These are phyloP conservation scores for Coelastrella sp. DNA, from an alignment of 139 green algal species.

Conservation along the genomic window DNA sequence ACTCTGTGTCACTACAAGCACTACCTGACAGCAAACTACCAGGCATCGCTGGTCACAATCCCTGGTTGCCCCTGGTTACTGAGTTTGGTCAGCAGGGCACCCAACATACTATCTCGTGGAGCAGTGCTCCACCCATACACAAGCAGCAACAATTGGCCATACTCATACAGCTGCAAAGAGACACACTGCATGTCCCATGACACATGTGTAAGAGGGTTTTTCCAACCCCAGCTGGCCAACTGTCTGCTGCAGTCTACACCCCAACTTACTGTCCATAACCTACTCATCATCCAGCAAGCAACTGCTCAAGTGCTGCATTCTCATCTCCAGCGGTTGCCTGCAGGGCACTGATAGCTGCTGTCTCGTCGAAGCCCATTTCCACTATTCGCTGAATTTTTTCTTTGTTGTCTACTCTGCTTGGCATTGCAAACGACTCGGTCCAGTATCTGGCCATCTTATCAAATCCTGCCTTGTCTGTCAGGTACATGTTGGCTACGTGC, in stretches of 20 bases:
- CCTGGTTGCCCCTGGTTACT: no score
- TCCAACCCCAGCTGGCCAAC: no score
- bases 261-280: background rate
- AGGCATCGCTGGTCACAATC: no score
- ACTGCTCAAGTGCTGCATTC: slow-evolving; percentile 80
- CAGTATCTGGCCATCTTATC: slow-evolving; percentile 74
- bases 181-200: no score
- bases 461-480: slow-evolving; percentile 73
- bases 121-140: no score
- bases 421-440: slow-evolving; percentile 67
- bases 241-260: background rate
- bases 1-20: no score
- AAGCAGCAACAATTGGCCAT: no score
- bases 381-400: slow-evolving; percentile 59
- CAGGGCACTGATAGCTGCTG: slow-evolving; percentile 67
- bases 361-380: slow-evolving; percentile 88
- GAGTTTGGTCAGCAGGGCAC: no score
- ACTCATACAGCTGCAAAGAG: no score
- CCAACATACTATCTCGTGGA: no score
- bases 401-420: slow-evolving; percentile 27
- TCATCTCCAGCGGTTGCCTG: slow-evolving; percentile 72
- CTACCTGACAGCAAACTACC: no score
- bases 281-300: slow-evolving; percentile 62
- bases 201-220: no score
- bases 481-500: slow-evolving; percentile 94